Percentiles rank a stretch among this genome's conserved stretches.
Evolutionary conservation across 352 stramenopile genomes (phyloP).

Genomic region (Globisporangium uncinulatum): DNA sequence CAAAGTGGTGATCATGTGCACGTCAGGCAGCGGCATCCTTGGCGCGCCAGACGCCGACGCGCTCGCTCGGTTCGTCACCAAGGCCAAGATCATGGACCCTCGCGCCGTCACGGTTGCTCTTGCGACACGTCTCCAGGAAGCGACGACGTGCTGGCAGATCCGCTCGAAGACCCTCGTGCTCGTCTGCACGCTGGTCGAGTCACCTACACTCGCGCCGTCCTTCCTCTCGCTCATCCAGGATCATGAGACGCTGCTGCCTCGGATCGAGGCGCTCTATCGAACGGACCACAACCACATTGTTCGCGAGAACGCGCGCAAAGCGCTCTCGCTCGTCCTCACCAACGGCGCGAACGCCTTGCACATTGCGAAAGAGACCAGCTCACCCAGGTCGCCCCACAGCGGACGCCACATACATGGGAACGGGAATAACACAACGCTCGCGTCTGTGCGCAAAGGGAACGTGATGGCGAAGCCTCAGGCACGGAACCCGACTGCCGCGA

Average conservation of each 20-base stretch:
- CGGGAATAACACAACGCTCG: background rate
- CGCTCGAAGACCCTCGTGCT: slow-evolving; percentile 48
- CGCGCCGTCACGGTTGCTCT: slow-evolving; percentile 26
- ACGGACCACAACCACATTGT: slow-evolving; percentile 34
- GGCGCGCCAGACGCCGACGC: slow-evolving; percentile 41
- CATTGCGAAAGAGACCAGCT: slow-evolving; percentile 21
- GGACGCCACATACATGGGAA: slow-evolving; percentile 7
- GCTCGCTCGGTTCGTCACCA: slow-evolving; percentile 37
- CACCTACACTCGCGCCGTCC: slow-evolving; percentile 20
- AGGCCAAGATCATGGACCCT: slow-evolving; percentile 32
- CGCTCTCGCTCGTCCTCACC: slow-evolving; percentile 49
- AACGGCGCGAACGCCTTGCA: slow-evolving; percentile 34
- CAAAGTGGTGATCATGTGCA: slow-evolving; percentile 45
- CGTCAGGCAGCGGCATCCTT: slow-evolving; percentile 40
- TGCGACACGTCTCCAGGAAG: slow-evolving; percentile 28
- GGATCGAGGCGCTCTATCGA: slow-evolving; percentile 27
- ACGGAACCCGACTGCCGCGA: background rate
- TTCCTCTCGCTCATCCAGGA: slow-evolving; percentile 29
- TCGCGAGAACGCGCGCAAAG: slow-evolving; percentile 44
- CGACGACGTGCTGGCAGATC: slow-evolving; percentile 36
- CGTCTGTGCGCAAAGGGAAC: slow-evolving; percentile 7
- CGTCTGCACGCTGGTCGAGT: slow-evolving; percentile 50
- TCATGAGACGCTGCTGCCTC: slow-evolving; percentile 20
- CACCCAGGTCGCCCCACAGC: slow-evolving; percentile 17
- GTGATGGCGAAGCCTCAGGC: background rate